Conservation (phyloP, 2,329 filamentous ascomycete species). For the Colletotrichum destructivum region DNA sequence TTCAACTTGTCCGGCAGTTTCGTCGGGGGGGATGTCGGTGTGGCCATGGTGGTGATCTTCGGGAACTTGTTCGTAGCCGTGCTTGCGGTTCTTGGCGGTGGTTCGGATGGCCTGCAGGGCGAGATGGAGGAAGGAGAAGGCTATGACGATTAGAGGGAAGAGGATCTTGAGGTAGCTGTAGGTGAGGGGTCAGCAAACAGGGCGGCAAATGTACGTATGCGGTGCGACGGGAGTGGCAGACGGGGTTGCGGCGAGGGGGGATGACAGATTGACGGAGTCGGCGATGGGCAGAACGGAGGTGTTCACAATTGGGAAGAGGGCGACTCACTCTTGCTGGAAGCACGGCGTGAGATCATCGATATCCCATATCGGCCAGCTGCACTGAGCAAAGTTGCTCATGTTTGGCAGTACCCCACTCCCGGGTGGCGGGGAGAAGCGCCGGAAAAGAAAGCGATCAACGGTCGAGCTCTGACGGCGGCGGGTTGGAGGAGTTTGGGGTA, state of each 20-base stretch:
- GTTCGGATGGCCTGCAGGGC: slow-evolving; percentile 70
- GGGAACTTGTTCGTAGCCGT: slow-evolving; percentile 71
- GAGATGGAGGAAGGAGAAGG: slow-evolving; percentile 79
- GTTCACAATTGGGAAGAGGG: slow-evolving; percentile 4
- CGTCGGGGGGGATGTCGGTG: slow-evolving; percentile 67
- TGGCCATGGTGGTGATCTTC: slow-evolving; percentile 61
- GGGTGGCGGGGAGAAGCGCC: slow-evolving; percentile 32
- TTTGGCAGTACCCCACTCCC: slow-evolving; percentile 45
- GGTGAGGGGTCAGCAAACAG: slow-evolving; percentile 14
- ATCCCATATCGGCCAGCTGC: slow-evolving; percentile 72
- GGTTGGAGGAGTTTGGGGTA: slow-evolving; percentile 30
- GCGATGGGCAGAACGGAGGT: slow-evolving; percentile 18
- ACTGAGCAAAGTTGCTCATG: slow-evolving; percentile 66
- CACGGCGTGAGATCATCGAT: slow-evolving; percentile 76
- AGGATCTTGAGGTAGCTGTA: slow-evolving; percentile 84
- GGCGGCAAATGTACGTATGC: not conserved
- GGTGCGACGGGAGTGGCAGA: no score
- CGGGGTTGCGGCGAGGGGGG: not conserved
- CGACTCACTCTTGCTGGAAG: slow-evolving; percentile 77
- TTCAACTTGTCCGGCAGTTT: slow-evolving; percentile 55
- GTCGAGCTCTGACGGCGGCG: slow-evolving; percentile 24
- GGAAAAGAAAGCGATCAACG: slow-evolving; percentile 35
- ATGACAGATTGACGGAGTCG: not conserved
- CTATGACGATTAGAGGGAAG: slow-evolving; percentile 81
- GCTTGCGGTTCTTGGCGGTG: slow-evolving; percentile 64